Percentiles rank a stretch among this genome's conserved stretches.
Conservation (phyloP, 1,139 yeast species). For the Taphrina pruni region DNA sequence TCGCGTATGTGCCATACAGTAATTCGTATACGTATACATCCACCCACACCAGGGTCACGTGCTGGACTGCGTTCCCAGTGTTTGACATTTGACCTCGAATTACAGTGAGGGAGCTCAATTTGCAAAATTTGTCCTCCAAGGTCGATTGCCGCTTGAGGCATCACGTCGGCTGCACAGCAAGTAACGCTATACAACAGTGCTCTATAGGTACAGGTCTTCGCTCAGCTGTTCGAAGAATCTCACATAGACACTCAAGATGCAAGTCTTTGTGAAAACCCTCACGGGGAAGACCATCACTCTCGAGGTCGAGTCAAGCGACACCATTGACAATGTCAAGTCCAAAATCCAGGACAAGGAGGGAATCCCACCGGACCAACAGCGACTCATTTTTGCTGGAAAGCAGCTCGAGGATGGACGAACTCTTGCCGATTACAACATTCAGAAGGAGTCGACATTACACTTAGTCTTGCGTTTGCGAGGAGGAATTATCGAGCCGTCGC, state of each 20-base stretch:
- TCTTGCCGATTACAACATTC: conserved; percentile 91
- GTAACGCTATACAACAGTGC: not conserved
- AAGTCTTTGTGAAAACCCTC: conserved; percentile 74
- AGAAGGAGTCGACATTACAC: conserved; percentile 89
- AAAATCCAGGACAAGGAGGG: conserved; percentile 96
- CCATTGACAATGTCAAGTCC: conserved; percentile 91
- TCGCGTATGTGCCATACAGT: too few relatives aligned
- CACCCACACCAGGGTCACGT: not conserved
- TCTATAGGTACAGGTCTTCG: not conserved
- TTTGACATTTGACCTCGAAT: not conserved
- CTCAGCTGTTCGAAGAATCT: conserved; percentile 3
- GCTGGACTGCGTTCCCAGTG: conserved; percentile 21
- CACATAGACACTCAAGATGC: conserved; percentile 45
- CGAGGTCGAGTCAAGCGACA: conserved; percentile 93
- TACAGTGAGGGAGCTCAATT: not conserved
- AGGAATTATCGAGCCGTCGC: conserved; percentile 98
- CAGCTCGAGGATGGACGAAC: conserved; percentile 95
- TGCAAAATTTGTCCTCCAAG: conserved; percentile 5
- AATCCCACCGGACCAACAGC: conserved; percentile 93
- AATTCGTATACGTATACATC: too few relatives aligned
- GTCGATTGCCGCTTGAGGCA: conserved; percentile 3
- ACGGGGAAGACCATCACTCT: conserved; percentile 91
- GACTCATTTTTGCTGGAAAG: conserved; percentile 92
- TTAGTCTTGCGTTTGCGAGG: conserved; percentile 90
- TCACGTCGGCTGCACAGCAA: conserved; percentile 7